Conservation (phyloP, 768 basidiomycete genomes). For the Russula earlei region DNA sequence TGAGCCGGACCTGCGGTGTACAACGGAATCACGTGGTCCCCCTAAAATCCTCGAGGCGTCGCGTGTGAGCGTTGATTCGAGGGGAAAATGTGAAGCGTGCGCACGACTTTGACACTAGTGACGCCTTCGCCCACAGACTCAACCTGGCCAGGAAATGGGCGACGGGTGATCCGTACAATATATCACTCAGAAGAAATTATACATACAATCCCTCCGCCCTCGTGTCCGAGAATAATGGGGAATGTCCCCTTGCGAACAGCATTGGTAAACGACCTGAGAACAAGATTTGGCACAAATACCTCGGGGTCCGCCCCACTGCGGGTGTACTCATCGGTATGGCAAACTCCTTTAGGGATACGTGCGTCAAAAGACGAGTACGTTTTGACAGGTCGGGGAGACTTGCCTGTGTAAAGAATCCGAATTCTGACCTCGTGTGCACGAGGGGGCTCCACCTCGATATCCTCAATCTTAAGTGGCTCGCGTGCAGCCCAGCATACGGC, state of each 20-base stretch:
- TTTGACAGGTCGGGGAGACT: conserved; percentile 21
- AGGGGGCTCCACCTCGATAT: conserved; percentile 91
- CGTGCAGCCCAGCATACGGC: conserved; percentile 95
- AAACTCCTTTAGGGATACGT: conserved; percentile 52
- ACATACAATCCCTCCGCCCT: conserved; percentile 83
- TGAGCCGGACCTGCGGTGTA: conserved; percentile 71
- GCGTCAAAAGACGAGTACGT: neutral
- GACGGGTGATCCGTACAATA: neutral
- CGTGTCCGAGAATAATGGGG: conserved; percentile 91
- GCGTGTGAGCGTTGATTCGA: neutral
- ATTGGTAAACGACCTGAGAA: neutral
- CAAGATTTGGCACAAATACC: conserved; percentile 33
- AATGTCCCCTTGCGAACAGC: conserved; percentile 55
- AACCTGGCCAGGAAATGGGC: conserved; percentile 46
- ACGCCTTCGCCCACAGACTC: conserved; percentile 97
- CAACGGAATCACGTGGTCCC: conserved; percentile 95
- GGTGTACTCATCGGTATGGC: conserved; percentile 97
- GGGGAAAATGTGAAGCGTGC: conserved; percentile 20
- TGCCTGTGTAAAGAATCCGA: conserved; percentile 84
- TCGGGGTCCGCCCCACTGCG: conserved; percentile 94
- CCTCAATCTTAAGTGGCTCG: conserved; percentile 76
- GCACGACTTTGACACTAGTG: conserved; percentile 54
- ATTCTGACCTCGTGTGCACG: conserved; percentile 87
- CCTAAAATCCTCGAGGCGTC: conserved; percentile 31
- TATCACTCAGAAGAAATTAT: neutral